These are phyloP conservation scores for Avena eriantha DNA, from an alignment of 176 grass and related monocot genomes.

Conservation along the genomic window DNA sequence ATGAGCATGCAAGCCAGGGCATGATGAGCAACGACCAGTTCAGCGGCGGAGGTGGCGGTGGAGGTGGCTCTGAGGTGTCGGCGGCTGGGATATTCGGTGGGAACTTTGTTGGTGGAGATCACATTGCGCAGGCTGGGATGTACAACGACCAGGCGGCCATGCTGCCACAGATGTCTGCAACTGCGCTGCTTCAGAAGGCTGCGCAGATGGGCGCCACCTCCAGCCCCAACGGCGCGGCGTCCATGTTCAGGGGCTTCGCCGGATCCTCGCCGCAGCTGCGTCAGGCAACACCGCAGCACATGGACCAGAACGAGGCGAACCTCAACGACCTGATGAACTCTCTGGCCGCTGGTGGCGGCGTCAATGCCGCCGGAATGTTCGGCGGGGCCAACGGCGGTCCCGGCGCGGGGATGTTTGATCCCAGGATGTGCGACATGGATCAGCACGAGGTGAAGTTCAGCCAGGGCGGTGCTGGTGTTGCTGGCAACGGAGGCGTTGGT, in stretches of 20 bases:
- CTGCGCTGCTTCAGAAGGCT: constrained; percentile 90
- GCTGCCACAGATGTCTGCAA: constrained; percentile 94
- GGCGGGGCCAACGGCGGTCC: constrained; percentile 33
- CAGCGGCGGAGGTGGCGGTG: constrained; percentile 47
- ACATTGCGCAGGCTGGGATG: constrained; percentile 52
- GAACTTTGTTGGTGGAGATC: constrained; percentile 64
- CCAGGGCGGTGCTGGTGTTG: constrained; percentile 33
- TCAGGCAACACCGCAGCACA: constrained; percentile 47
- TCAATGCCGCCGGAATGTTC: constrained; percentile 52
- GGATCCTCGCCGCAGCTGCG: constrained; percentile 42
- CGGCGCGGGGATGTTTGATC: constrained; percentile 60
- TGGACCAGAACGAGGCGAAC: constrained; percentile 70
- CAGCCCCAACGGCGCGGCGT: constrained; percentile 51
- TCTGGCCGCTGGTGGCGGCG: constrained; percentile 58
- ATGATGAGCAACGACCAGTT: constrained; percentile 55
- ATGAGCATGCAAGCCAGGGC: constrained; percentile 61
- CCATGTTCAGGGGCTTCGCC: constrained; percentile 61
- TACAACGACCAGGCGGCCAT: constrained; percentile 61
- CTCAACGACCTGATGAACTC: constrained; percentile 94
- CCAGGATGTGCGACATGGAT: constrained; percentile 65
- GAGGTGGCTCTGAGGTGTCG: constrained; percentile 41
- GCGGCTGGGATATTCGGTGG: constrained; percentile 65
- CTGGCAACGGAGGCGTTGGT: background rate
- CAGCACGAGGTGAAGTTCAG: constrained; percentile 74
- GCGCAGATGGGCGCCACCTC: constrained; percentile 92